A percentile compares a stretch with the other conserved stretches of the same genome.
These are phyloP conservation scores for Cladosporium sp. DNA, from an alignment of 2,329 filamentous ascomycete species.

Conservation along the genomic window DNA sequence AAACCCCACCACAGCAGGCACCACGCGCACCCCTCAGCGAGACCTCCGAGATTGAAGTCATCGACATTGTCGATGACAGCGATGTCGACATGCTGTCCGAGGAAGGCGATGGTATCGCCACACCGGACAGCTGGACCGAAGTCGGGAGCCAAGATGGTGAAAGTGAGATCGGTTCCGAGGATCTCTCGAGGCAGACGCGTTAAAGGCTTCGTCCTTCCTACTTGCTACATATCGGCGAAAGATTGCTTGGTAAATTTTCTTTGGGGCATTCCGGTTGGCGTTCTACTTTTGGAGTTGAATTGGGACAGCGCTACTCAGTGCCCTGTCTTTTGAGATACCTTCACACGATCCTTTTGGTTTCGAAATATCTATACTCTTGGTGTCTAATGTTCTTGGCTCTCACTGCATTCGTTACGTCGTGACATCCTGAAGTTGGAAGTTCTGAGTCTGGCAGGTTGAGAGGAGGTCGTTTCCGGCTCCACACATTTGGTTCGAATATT, in stretches of 20 bases:
- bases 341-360: too few species aligned
- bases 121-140: constrained; percentile 35
- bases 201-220: background rate
- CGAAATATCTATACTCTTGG: too few species aligned
- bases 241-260: background rate
- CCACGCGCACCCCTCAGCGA: constrained; percentile 16
- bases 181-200: background rate
- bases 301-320: too few species aligned
- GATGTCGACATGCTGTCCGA: constrained; percentile 33
- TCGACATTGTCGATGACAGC: constrained; percentile 30
- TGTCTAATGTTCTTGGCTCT: too few species aligned
- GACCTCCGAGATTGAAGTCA: constrained; percentile 24
- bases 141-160: constrained; percentile 33
- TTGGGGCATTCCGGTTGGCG: too few species aligned
- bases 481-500: too few species aligned
- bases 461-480: too few species aligned
- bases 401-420: too few species aligned
- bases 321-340: too few species aligned
- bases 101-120: constrained; percentile 28
- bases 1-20: constrained; percentile 4
- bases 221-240: background rate
- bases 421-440: too few species aligned
- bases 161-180: constrained; percentile 20
- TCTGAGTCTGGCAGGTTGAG: too few species aligned
- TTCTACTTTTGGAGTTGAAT: too few species aligned